phyloP scores from a whole-genome alignment of 208 protist genomes.

The Trypanosoma lewisi region DNA sequence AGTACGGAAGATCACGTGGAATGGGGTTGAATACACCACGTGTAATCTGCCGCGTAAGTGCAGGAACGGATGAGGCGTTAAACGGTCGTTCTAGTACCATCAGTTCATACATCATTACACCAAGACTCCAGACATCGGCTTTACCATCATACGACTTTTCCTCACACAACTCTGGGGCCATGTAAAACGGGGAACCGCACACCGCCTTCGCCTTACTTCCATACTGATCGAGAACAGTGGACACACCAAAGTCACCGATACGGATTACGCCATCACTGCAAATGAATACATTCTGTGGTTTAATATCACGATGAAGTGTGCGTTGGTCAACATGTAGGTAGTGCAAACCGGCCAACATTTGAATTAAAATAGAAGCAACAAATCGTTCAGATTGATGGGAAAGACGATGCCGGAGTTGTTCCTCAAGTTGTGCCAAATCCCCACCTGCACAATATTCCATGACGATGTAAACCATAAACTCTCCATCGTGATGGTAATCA shows the following conservation, averaged over 20 bases:
- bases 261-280: constrained; percentile 53
- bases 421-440: constrained; percentile 53
- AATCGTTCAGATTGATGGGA: constrained; percentile 34
- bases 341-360: constrained; percentile 28
- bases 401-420: constrained; percentile 20
- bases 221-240: constrained; percentile 46
- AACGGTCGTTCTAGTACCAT: constrained; percentile 68
- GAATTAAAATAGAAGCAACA: constrained; percentile 63
- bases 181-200: constrained; percentile 89
- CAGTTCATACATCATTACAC: constrained; percentile 94
- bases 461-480: constrained; percentile 74
- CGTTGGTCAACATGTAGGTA: constrained; percentile 39
- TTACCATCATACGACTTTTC: constrained; percentile 87
- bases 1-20: constrained; percentile 34
- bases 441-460: constrained; percentile 79
- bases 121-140: constrained; percentile 95
- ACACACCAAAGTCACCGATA: constrained; percentile 86
- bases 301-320: constrained; percentile 59
- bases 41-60: constrained; percentile 29
- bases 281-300: constrained; percentile 67
- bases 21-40: constrained; percentile 21
- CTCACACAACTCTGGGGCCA: constrained; percentile 92
- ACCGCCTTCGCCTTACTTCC: constrained; percentile 51
- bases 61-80: constrained; percentile 27
- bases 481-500: constrained; percentile 51